Evolutionary conservation across 2,329 filamentous ascomycete species (phyloP).

Genomic region (Calonectria honghensis): DNA sequence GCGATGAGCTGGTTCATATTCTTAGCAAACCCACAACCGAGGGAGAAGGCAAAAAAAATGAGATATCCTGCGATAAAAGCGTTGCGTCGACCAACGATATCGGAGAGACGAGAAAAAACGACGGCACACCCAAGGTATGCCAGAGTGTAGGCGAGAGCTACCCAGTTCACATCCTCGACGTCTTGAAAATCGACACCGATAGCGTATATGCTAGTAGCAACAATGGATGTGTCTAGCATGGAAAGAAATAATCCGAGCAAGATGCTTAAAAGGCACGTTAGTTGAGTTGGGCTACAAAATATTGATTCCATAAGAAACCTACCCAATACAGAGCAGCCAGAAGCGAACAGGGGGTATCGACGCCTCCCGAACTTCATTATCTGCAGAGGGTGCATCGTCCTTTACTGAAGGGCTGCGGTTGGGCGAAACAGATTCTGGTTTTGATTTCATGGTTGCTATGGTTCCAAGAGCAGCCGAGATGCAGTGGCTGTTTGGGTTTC

Average conservation of each 20-base stretch:
- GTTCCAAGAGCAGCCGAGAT: neutral
- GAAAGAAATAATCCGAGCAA: slow-evolving; percentile 74
- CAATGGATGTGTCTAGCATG: slow-evolving; percentile 76
- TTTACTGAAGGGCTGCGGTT: slow-evolving; percentile 15
- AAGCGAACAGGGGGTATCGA: slow-evolving; percentile 58
- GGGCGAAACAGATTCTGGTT: slow-evolving; percentile 1
- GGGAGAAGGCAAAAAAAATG: slow-evolving; percentile 74
- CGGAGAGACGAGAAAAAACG: slow-evolving; percentile 72
- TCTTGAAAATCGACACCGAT: slow-evolving; percentile 72
- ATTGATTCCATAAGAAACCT: slow-evolving; percentile 22
- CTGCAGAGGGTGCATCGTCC: slow-evolving; percentile 7
- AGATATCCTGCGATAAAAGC: slow-evolving; percentile 71
- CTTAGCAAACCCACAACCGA: slow-evolving; percentile 68
- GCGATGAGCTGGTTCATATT: slow-evolving; percentile 66
- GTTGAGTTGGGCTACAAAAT: no score
- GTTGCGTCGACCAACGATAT: slow-evolving; percentile 72
- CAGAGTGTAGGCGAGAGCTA: slow-evolving; percentile 74
- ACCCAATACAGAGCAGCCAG: slow-evolving; percentile 60
- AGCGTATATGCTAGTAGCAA: slow-evolving; percentile 74
- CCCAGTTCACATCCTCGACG: slow-evolving; percentile 69
- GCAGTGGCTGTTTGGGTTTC: neutral
- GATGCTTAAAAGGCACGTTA: slow-evolving; percentile 60
- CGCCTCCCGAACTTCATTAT: slow-evolving; percentile 35
- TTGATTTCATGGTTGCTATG: slow-evolving; percentile 25
- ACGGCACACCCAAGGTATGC: slow-evolving; percentile 75